These are phyloP conservation scores for Pinus tabuliformis DNA, from an alignment of 75 land plant species.

Conservation along the genomic window DNA sequence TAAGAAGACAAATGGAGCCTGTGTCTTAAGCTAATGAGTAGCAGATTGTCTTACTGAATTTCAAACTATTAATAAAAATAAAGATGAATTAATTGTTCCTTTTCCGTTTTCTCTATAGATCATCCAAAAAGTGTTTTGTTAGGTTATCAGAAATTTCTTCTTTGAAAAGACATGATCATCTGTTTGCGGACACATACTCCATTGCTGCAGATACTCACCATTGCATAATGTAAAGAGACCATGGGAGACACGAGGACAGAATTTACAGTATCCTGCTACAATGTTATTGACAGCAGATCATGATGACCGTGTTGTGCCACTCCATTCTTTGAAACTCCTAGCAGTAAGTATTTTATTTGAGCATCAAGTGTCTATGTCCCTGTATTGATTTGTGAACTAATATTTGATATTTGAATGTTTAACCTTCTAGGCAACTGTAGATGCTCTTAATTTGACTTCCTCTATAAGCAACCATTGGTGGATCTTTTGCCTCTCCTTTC, in stretches of 20 bases:
- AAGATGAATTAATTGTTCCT: not conserved
- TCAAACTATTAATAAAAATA: no score
- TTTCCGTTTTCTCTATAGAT: not conserved
- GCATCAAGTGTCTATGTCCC: no score
- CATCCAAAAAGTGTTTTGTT: not conserved
- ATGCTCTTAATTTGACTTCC: no score
- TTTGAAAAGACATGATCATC: not conserved
- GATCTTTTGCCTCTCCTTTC: no score
- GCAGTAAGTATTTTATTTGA: slow-evolving; percentile 54
- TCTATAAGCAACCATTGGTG: no score
- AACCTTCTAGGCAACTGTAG: no score
- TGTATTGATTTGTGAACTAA: no score
- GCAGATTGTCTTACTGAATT: no score
- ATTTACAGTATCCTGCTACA: slow-evolving; percentile 78
- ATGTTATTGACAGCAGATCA: slow-evolving; percentile 98
- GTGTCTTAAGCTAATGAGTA: no score
- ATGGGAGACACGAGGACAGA: slow-evolving; percentile 55
- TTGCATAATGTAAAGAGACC: slow-evolving; percentile 92
- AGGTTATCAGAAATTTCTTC: not conserved
- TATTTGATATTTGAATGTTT: no score
- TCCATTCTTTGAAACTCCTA: slow-evolving; percentile 83
- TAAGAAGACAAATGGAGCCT: slow-evolving; percentile 19
- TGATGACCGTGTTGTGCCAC: slow-evolving; percentile 97
- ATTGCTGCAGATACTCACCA: slow-evolving; percentile 81
- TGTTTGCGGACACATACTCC: not conserved